Base-by-base conservation (phyloP, 805 yeast genomes). In the Candida ponderosae region DNA sequence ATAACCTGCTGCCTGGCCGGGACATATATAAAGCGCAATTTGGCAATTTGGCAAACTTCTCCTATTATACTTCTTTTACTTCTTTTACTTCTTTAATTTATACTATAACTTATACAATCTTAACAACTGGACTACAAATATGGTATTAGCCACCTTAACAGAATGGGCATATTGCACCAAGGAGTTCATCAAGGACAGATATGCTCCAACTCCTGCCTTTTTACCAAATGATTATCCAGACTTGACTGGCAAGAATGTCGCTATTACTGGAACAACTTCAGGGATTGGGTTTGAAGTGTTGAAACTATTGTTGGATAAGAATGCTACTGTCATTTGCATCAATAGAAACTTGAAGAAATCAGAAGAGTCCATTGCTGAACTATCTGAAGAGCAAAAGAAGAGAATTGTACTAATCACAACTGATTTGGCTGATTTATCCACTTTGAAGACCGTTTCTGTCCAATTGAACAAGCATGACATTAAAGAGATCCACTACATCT, bases 391-490 rank as follows among this genome's bases (percentile, higher is more conserved):
- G 14, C 37, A 68, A 29, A 45, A 47, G 29, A 39, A 41, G 3
- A 41, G 48, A 29, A 41, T 57, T 28, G 40, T 46, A 19, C 41
- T 51, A 17, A 46, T 62, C 9, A 42, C 44, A 15, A 46, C 55
- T 10, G 70, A 65, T 45, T 53, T 65, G 37, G 37, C 58, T 28
- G 78, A 74, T 46, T 51, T 74, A 40, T 38, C 58, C 6, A 57
- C 70, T 2, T 53, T 72, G 38, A 60, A 57, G 41, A 54, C 63
- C 1, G 74, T 64, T 1, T 59, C 56, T 11, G 50, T 49, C 5
- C 44, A 53, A 27, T 44, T 66, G 26, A 31, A 51, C 11, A 28
- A 36, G 6, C 10, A 34, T 1, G 30, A 24, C 10, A 42, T 46
- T 19, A 58, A 60, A 15, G 39, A 43, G 7, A 39, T 69, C 27